Evolutionary conservation across 345 rosid genomes (phyloP), one percentile per base, ranked within the genome.

Genomic region (Gossypium rotundifolium): DNA sequence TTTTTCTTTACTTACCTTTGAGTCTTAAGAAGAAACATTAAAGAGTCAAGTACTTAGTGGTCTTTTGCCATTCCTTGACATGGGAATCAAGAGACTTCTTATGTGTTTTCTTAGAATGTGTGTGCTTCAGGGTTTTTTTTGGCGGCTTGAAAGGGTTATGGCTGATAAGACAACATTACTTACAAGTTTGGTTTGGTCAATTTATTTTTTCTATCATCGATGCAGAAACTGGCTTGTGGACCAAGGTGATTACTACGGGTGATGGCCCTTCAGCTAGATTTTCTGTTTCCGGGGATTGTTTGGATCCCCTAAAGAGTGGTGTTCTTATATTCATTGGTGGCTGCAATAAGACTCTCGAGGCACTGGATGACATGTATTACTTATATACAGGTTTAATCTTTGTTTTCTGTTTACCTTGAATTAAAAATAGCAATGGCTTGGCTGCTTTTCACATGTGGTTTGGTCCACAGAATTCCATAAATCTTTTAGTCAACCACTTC

Each of bases 251-350:
- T 48, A 86, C 97, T 59, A 78, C 75, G 2, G 94, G 96, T 53
- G 87, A 87, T 79, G 95, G 94, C 52, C 99, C 99, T 71, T 91
- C 92, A 74, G 91, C 99, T 23, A 96, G 97, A 83, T 96, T 96
- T 83, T 93, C 99, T 64, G 85, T 91, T 49, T 87, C 96, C 14
- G 96, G 98, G 80, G 99, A 89, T 74, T 89, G 89, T 81, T 87
- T 93, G 83, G 95, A 91, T 86, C 99, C 98, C 4, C 76, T 84
- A 67, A 89, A 83, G 80, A 81, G 84, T 54, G 97, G 99, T 14
- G 83, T 85, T 74, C 93, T 93, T 75, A 82, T 89, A 72, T 84
- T 96, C 76, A 75, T 90, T 14, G 99, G 99, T 78, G 99, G 99
- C 72, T 96, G 98, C 85, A 89, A 89, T 81, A 96, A 87, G 85